Percentiles rank a stretch among this genome's conserved stretches.
Evolutionary conservation across 2,329 filamentous ascomycete species (phyloP).

Genomic region (Decorospora gaudefroyi): DNA sequence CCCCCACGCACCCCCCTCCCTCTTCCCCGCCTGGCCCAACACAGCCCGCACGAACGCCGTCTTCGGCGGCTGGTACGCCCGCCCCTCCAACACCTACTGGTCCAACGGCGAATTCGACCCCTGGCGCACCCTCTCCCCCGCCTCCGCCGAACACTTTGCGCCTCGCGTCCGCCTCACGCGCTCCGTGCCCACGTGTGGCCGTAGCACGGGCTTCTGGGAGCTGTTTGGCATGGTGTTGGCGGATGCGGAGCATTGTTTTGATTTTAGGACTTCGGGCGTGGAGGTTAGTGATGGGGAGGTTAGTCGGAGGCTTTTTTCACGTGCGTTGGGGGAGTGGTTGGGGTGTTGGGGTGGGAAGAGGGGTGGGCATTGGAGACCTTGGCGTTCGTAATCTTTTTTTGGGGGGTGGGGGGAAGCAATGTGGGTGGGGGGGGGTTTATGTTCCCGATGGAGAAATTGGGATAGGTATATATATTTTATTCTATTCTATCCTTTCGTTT

Average conservation of each 20-base stretch:
- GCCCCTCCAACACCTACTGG: conserved; percentile 59
- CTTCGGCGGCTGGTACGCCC: conserved; percentile 58
- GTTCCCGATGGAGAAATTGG: too few relatives aligned
- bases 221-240: conserved; percentile 56
- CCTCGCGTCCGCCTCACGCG: conserved; percentile 49
- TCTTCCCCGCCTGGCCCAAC: conserved; percentile 52
- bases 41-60: conserved; percentile 49
- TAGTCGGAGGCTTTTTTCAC: conserved; percentile 47
- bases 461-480: too few relatives aligned
- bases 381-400: too few relatives aligned
- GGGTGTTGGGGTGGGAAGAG: too few relatives aligned
- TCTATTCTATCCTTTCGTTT: too few relatives aligned
- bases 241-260: conserved; percentile 56
- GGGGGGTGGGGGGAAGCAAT: too few relatives aligned
- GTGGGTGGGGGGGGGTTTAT: too few relatives aligned
- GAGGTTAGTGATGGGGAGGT: conserved; percentile 39
- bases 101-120: conserved; percentile 58
- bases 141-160: conserved; percentile 50
- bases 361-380: too few relatives aligned
- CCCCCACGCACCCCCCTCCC: conserved; percentile 46
- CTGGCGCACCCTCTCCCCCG: conserved; percentile 55
- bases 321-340: conserved; percentile 54
- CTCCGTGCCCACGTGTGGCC: conserved; percentile 49
- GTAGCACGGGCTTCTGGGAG: too few relatives aligned
- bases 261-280: conserved; percentile 46